Evolutionary conservation across 768 basidiomycete genomes (phyloP), one percentile per base, ranked within the genome.

Genomic region (Pulveroboletus ravenelii): DNA sequence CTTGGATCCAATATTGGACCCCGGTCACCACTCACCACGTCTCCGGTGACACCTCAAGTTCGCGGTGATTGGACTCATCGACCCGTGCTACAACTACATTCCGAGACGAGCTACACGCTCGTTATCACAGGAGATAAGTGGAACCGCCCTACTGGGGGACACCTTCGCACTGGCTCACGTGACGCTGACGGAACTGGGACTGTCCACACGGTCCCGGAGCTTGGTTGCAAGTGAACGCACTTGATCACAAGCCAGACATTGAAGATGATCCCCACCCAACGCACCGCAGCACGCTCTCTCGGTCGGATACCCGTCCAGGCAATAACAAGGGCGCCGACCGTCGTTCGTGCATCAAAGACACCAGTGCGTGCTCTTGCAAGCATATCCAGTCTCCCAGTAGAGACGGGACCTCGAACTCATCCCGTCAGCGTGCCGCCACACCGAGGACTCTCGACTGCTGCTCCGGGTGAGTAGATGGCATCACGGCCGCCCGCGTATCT

Each of bases 231-330:
- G 25, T 6, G 25, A 27, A 5, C 20, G n/a, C 20, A 23, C 31
- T 31, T 31, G 31, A 31, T 31, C 31, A 31, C 31, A 12, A 13
- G 20, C 29, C 7, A 14, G n/a, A 39, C 46, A 20, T 20, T 8
- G 45, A 52, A 3, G 41, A 67, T 68, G 66, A 69, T 70, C 60
- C 63, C 63, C 42, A 58, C 66, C 7, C 62, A 62, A 23, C 68
- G 66, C 14, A 58, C 62, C 12, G 56, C 56, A 48, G 41, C 60
- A 15, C 64, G 56, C 17, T 62, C 68, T 17, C 46, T 68, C 12
- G 35, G 51, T 7, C 44, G 68, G 43, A 48, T 65, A 44, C 58
- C 55, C 36, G 39, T 47, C 35, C 57, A 55, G 40, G 47, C 48
- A 20, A 45, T 20, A 43, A 51, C 49, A 15, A 53, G 52, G 32